These are phyloP conservation scores for Scheffersomyces insectosa DNA, from an alignment of 1,139 yeast species.

Conservation along the genomic window DNA sequence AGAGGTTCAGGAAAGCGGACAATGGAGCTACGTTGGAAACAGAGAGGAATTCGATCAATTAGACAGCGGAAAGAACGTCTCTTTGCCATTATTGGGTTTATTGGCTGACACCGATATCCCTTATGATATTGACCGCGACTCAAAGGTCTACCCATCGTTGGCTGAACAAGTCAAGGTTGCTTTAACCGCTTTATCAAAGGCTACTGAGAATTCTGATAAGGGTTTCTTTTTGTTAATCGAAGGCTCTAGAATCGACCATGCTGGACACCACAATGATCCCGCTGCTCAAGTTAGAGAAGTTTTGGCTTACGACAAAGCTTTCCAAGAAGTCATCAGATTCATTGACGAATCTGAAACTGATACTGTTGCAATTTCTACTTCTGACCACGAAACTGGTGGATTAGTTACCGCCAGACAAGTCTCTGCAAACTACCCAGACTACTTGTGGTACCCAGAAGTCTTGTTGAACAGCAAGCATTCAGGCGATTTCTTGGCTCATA, in stretches of 20 bases:
- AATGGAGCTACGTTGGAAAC: conserved; percentile 26
- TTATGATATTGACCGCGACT: conserved; percentile 26
- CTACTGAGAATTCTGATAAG: conserved; percentile 23
- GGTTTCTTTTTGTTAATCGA: conserved; percentile 30
- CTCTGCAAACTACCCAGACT: conserved; percentile 34
- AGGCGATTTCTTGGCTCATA: conserved; percentile 24
- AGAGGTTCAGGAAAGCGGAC: conserved; percentile 18
- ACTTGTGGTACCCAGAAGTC: conserved; percentile 26
- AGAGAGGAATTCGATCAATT: conserved; percentile 20
- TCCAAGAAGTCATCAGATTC: conserved; percentile 22
- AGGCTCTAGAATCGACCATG: conserved; percentile 30
- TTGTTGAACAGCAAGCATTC: conserved; percentile 25
- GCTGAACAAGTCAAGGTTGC: conserved; percentile 27
- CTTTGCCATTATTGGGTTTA: conserved; percentile 27
- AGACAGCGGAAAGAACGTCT: conserved; percentile 20
- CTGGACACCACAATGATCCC: conserved; percentile 32
- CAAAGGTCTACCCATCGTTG: conserved; percentile 22
- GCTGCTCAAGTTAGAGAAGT: conserved; percentile 43
- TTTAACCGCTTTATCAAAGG: conserved; percentile 23
- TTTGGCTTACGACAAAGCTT: conserved; percentile 36
- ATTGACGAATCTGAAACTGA: conserved; percentile 23
- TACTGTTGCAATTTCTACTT: conserved; percentile 27
- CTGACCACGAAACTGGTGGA: conserved; percentile 33
- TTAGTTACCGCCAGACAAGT: conserved; percentile 68
- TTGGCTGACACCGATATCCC: conserved; percentile 28